phyloP scores from a whole-genome alignment of 129 eudicot species.

The Flaveria ramosissima region DNA sequence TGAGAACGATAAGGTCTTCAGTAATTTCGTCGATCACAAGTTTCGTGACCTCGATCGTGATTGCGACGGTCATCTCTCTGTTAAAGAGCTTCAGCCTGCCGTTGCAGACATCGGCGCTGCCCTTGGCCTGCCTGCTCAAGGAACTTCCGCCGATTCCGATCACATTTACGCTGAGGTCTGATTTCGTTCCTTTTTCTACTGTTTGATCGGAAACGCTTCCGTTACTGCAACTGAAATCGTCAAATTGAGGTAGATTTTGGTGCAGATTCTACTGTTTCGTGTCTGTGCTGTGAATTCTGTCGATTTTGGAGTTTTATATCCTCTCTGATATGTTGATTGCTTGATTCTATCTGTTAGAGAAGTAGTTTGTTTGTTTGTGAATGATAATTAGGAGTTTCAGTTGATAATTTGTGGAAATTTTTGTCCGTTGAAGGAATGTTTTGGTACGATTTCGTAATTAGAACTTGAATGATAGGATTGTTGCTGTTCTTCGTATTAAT shows the following conservation, averaged over 20 bases:
- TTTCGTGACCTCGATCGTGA: conserved; percentile 75
- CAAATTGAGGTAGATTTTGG: conserved; percentile 15
- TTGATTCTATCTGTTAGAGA: too few relatives aligned
- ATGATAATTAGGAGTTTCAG: background rate
- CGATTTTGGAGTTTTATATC: background rate
- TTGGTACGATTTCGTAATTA: conserved; percentile 3
- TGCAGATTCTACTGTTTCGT: conserved; percentile 1
- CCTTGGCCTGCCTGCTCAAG: conserved; percentile 80
- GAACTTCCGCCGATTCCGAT: conserved; percentile 76
- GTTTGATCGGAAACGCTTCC: background rate
- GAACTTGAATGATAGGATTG: background rate
- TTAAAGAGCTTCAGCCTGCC: conserved; percentile 83
- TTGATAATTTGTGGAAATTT: background rate
- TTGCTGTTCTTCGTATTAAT: background rate
- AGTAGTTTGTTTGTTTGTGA: background rate
- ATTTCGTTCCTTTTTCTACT: background rate
- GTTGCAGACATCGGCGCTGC: conserved; percentile 89
- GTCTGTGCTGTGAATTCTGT: background rate
- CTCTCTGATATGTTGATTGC: background rate
- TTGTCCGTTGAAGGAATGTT: conserved; percentile 9
- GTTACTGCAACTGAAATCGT: background rate
- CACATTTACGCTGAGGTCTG: conserved; percentile 84
- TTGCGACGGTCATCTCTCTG: conserved; percentile 80
- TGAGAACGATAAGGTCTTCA: conserved; percentile 73
- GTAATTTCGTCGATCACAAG: conserved; percentile 79